phyloP scores from a whole-genome alignment of 2,329 filamentous ascomycete genomes.

The Hypomyces perniciosus region DNA sequence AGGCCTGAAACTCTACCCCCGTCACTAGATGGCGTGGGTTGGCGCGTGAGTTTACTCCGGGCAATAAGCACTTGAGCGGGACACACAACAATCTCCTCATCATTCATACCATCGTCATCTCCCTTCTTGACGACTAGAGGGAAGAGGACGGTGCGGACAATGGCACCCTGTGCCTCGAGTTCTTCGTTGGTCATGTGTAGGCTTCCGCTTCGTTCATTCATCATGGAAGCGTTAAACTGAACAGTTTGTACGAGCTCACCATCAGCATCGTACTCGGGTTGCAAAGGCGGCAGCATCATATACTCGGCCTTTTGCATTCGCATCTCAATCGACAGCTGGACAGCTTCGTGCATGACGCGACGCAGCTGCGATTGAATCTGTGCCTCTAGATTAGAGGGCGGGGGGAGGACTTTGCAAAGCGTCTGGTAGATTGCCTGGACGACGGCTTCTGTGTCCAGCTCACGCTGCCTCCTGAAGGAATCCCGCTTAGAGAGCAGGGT shows the following conservation, averaged over 20 bases:
- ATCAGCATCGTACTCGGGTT: slow-evolving; percentile 90
- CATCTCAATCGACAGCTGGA: slow-evolving; percentile 92
- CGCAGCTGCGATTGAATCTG: slow-evolving; percentile 80
- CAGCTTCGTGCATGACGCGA: slow-evolving; percentile 81
- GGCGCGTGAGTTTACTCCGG: slow-evolving; percentile 34
- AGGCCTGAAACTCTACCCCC: slow-evolving; percentile 39
- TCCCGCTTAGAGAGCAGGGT: slow-evolving; percentile 78
- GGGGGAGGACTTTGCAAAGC: slow-evolving; percentile 76
- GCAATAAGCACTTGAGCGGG: slow-evolving; percentile 89
- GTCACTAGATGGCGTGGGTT: slow-evolving; percentile 45
- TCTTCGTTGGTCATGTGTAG: slow-evolving; percentile 60
- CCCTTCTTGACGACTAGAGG: slow-evolving; percentile 95
- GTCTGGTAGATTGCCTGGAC: slow-evolving; percentile 78
- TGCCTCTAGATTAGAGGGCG: slow-evolving; percentile 70
- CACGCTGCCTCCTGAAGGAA: slow-evolving; percentile 74
- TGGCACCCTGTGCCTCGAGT: slow-evolving; percentile 66
- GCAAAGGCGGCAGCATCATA: slow-evolving; percentile 93
- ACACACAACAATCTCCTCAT: slow-evolving; percentile 92
- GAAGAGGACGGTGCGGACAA: slow-evolving; percentile 90
- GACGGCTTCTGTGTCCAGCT: slow-evolving; percentile 91
- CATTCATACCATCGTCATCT: slow-evolving; percentile 77
- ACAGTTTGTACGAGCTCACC: slow-evolving; percentile 86
- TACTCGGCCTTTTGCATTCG: slow-evolving; percentile 94
- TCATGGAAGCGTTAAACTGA: slow-evolving; percentile 84
- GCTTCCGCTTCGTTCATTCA: slow-evolving; percentile 84